These are phyloP conservation scores for Gossypium turneri DNA, from an alignment of 345 rosid species.

Conservation along the genomic window DNA sequence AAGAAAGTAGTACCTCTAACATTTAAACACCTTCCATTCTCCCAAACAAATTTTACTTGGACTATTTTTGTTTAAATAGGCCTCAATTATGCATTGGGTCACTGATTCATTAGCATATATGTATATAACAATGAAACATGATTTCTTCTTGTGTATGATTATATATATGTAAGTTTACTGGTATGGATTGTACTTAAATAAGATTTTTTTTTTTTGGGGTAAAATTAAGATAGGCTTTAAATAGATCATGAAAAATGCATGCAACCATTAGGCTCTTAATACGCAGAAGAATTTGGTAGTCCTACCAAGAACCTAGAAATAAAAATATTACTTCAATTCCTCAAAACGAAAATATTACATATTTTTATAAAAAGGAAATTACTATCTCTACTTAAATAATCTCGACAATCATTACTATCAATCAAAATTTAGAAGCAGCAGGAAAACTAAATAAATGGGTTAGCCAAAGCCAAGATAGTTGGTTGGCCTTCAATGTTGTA, in stretches of 20 bases:
- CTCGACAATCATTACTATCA: neutral
- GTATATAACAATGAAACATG: no score
- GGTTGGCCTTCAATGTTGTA: neutral
- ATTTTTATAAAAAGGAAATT: no score
- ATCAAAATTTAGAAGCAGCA: neutral
- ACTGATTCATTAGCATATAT: no score
- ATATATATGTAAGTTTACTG: no score
- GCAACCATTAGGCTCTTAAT: neutral
- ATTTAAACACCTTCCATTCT: no score
- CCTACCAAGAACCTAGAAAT: neutral
- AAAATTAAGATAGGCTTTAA: neutral
- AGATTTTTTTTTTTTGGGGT: neutral
- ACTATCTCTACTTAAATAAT: neutral
- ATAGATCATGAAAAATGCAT: neutral
- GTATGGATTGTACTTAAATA: no score
- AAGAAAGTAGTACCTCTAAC: no score
- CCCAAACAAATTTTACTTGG: no score
- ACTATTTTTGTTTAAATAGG: no score
- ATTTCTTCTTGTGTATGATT: no score
- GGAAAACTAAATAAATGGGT: neutral
- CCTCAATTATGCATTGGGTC: no score
- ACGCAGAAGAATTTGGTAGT: neutral
- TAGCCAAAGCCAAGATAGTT: neutral
- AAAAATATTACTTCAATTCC: neutral
- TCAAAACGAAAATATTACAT: neutral